phyloP scores from a whole-genome alignment of 805 yeast genomes.

The Candida silvicultrix region DNA sequence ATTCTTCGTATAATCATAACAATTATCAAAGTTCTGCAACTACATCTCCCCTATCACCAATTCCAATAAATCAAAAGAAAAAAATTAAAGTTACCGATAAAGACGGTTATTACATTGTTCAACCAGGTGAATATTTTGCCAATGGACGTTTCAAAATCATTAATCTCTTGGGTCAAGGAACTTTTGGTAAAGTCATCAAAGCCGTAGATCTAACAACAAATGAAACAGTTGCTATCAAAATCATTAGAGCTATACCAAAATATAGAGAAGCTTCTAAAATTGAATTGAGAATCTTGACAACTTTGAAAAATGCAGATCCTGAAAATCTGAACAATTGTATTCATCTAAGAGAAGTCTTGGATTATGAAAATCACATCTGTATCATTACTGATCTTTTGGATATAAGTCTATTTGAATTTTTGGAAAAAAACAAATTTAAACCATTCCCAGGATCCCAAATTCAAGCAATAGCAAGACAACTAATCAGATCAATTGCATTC shows the following conservation, averaged over 20 bases:
- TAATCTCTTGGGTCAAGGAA: slow-evolving; percentile 80
- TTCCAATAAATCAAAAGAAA: slow-evolving; percentile 6
- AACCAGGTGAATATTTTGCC: slow-evolving; percentile 57
- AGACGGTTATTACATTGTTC: slow-evolving; percentile 69
- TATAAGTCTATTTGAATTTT: slow-evolving; percentile 81
- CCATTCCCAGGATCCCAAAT: slow-evolving; percentile 95
- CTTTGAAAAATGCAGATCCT: slow-evolving; percentile 64
- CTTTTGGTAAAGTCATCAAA: slow-evolving; percentile 84
- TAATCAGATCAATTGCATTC: slow-evolving; percentile 79
- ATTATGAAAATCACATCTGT: slow-evolving; percentile 89
- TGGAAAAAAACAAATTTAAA: slow-evolving; percentile 73
- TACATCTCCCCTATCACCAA: slow-evolving; percentile 15
- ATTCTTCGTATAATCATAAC: slow-evolving; percentile 5
- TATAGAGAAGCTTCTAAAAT: slow-evolving; percentile 94
- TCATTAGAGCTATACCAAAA: slow-evolving; percentile 86
- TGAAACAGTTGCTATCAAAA: slow-evolving; percentile 74
- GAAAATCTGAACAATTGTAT: slow-evolving; percentile 68
- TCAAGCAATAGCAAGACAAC: slow-evolving; percentile 81
- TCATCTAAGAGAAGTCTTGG: slow-evolving; percentile 84
- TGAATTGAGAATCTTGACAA: slow-evolving; percentile 76
- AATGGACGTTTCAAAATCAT: slow-evolving; percentile 61
- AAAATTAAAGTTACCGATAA: slow-evolving; percentile 16
- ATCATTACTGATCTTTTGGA: slow-evolving; percentile 85
- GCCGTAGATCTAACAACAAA: slow-evolving; percentile 64
- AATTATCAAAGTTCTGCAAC: slow-evolving; percentile 2